Evolutionary conservation across 2,329 filamentous ascomycete species (phyloP).

Genomic region (Ophiostoma australiae): DNA sequence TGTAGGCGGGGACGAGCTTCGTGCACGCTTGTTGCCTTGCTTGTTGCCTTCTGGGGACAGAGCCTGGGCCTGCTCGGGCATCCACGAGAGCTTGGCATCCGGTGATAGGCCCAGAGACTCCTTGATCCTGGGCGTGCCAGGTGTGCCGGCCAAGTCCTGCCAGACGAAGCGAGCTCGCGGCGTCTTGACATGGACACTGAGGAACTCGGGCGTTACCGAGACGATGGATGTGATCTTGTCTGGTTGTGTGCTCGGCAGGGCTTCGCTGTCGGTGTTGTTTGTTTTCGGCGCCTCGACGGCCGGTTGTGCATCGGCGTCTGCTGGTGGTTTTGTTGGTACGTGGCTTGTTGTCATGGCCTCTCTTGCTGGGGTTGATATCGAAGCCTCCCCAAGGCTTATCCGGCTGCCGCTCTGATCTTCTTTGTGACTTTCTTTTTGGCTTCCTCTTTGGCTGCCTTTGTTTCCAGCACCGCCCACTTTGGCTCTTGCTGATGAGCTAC

Average conservation of each 20-base stretch:
- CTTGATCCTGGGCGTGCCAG: conserved; percentile 33
- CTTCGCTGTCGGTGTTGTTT: conserved; percentile 24
- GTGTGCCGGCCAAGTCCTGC: conserved; percentile 52
- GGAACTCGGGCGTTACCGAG: conserved; percentile 28
- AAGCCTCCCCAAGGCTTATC: neutral
- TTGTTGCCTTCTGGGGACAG: conserved; percentile 35
- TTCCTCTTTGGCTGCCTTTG: neutral
- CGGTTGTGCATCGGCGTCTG: neutral
- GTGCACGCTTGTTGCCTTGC: conserved; percentile 60
- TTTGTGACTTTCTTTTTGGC: conserved; percentile 10
- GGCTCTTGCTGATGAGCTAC: neutral
- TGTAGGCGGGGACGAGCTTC: conserved; percentile 67
- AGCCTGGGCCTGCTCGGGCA: conserved; percentile 45
- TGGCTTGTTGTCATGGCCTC: conserved; percentile 18
- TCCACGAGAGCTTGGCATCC: conserved; percentile 58
- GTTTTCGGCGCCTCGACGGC: conserved; percentile 4
- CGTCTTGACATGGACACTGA: conserved; percentile 39
- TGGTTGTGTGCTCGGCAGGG: conserved; percentile 23
- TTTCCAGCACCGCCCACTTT: neutral
- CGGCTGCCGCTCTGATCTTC: neutral
- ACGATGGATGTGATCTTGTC: conserved; percentile 24
- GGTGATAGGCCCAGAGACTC: conserved; percentile 51
- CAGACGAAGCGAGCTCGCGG: conserved; percentile 52
- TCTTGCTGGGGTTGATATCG: neutral
- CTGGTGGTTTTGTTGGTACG: conserved; percentile 22